Conservation (phyloP, 768 basidiomycete genomes). For the Termitomyces sp. region DNA sequence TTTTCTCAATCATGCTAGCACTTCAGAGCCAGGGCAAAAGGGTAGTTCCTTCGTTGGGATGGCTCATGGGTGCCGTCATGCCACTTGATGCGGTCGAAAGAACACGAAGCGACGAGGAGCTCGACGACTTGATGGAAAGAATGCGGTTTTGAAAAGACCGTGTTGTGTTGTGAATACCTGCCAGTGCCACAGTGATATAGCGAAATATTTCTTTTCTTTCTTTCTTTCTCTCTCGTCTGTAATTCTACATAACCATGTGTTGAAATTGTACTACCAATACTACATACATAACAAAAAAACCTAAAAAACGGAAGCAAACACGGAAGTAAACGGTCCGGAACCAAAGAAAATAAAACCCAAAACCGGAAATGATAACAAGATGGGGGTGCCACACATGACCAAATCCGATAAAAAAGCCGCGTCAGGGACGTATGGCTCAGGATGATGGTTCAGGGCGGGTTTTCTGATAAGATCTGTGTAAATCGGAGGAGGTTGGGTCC, state of each 20-base stretch:
- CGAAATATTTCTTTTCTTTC: neutral
- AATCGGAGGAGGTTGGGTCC: neutral
- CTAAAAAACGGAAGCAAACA: constrained; percentile 25
- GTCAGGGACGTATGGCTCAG: neutral
- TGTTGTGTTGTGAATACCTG: neutral
- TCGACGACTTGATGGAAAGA: constrained; percentile 27
- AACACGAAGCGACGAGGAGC: constrained; percentile 20
- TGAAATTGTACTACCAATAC: neutral
- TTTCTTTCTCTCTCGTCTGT: neutral
- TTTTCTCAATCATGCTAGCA: constrained; percentile 12
- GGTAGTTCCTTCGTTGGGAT: constrained; percentile 26
- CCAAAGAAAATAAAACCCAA: constrained; percentile 2
- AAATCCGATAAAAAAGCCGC: constrained; percentile 6
- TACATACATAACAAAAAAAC: neutral
- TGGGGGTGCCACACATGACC: constrained; percentile 9
- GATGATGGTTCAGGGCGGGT: neutral
- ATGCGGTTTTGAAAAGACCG: constrained; percentile 19
- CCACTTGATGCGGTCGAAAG: constrained; percentile 30
- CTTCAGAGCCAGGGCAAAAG: constrained; percentile 24
- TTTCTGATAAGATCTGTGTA: neutral
- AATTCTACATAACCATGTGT: neutral
- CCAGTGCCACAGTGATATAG: neutral
- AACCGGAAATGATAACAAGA: neutral
- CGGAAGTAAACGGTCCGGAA: constrained; percentile 26
- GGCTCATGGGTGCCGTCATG: constrained; percentile 40